Percentiles rank a stretch among this genome's conserved stretches.
phyloP scores from a whole-genome alignment of 202 grass and related monocot species.

The Digitaria exilis region DNA sequence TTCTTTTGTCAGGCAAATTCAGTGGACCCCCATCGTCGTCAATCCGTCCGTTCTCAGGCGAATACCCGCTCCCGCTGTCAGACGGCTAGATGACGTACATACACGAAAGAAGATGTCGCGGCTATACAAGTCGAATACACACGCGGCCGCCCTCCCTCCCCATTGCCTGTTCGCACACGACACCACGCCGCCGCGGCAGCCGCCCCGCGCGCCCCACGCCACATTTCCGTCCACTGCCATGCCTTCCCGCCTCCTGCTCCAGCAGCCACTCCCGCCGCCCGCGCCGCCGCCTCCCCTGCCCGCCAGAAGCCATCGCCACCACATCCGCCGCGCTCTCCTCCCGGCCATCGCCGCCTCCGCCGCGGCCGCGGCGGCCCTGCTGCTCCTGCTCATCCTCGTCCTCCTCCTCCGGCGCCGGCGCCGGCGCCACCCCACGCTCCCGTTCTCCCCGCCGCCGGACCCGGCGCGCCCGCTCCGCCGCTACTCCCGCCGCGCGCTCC shows the following conservation, averaged over 20 bases:
- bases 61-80: neutral
- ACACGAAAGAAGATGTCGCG: neutral
- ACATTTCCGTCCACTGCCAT: constrained; percentile 2
- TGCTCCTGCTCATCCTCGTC: constrained; percentile 23
- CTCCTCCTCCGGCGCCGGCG: constrained; percentile 24
- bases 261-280: constrained; percentile 26
- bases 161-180: neutral
- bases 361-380: neutral
- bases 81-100: neutral
- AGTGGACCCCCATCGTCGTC: neutral
- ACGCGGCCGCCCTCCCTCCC: neutral
- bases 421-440: constrained; percentile 17
- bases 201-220: constrained; percentile 11
- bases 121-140: neutral
- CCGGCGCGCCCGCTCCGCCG: constrained; percentile 37
- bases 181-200: constrained; percentile 9
- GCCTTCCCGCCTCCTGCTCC: constrained; percentile 47
- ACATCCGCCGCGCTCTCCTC: constrained; percentile 30
- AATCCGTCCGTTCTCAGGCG: neutral
- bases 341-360: neutral
- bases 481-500: constrained; percentile 66
- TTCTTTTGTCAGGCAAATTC: neutral
- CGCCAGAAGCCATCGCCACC: neutral
- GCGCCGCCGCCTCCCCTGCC: constrained; percentile 21
- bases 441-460: constrained; percentile 38